Base-by-base conservation (phyloP, 129 eudicot genomes). In the Flaveria ramosissima region DNA sequence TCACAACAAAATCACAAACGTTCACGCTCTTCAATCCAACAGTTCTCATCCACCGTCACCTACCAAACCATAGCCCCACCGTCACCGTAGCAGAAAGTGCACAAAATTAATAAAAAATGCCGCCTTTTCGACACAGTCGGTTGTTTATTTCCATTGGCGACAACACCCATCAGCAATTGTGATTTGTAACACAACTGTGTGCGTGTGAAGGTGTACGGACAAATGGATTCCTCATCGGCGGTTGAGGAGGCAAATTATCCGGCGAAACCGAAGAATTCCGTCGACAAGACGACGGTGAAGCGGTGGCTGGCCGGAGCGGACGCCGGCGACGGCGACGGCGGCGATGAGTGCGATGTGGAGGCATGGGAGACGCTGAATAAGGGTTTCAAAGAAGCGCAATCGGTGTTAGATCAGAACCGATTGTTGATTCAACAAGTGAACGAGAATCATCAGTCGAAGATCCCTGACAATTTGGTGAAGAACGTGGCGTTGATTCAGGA, bases 391-490 rank as follows among this genome's bases (percentile, higher is more conserved):
- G 88, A 85, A 70, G 94, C 81, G 0, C 90, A 91, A 42, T 50
- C 81, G 55, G 86, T 83, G 55, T 60, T 91, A 57, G 94, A 88
- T 81, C 85, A 79, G 80, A 91, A 91, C 73, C 74, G 94, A 26
- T 77, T 70, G 64, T 53, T 91, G 82, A 91, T 91, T 16, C 86
- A 86, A 21, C 89, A 86, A 68, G 94, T 88, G 71, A 86, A 91
- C 81, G 88, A 88, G 79, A 91, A 91, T 79, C 97, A 91, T 10
- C 87, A 62, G 51, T 88, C 94, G 71, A 91, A 83, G 83, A 71
- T 88, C 59, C 94, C 84, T 10, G 85, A 81, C 23, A 91, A 91
- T 71, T 4, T 91, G 83, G 92, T 82, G 30, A 88, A 83, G 71
- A 91, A 91, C 16, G 90, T 88, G 11, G 88, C 77, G 53, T 77